Percentiles rank a stretch among this genome's conserved stretches.
These are phyloP conservation scores for Wickerhamiella spandovensis DNA, from an alignment of 805 yeast genomes.

Conservation along the genomic window DNA sequence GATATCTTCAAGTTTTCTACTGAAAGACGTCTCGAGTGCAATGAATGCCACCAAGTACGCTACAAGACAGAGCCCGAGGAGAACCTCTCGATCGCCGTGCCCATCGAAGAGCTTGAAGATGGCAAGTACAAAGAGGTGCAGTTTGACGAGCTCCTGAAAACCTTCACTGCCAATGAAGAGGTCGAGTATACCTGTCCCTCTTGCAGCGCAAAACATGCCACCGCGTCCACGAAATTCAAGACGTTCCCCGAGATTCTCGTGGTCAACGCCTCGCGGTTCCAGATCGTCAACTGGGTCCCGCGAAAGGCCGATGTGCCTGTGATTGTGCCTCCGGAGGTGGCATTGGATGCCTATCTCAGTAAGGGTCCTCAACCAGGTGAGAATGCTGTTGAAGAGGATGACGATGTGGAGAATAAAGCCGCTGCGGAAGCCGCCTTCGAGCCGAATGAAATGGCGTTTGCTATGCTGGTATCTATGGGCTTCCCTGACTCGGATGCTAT, in stretches of 20 bases:
- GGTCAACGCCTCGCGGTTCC: slow-evolving; percentile 65
- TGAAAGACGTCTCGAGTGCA: slow-evolving; percentile 49
- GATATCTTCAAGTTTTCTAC: slow-evolving; percentile 49
- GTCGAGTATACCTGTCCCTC: slow-evolving; percentile 47
- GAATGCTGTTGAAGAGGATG: slow-evolving; percentile 24
- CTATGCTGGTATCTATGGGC: slow-evolving; percentile 68
- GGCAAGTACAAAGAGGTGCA: slow-evolving; percentile 33
- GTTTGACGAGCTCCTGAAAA: slow-evolving; percentile 36
- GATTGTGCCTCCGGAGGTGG: slow-evolving; percentile 26
- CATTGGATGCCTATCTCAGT: slow-evolving; percentile 33
- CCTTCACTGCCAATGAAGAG: slow-evolving; percentile 35
- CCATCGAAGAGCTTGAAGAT: slow-evolving; percentile 29
- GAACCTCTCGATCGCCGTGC: slow-evolving; percentile 48
- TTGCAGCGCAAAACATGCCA: slow-evolving; percentile 22
- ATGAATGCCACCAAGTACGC: slow-evolving; percentile 46
- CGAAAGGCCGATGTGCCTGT: slow-evolving; percentile 67
- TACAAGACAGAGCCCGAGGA: slow-evolving; percentile 45
- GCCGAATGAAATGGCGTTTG: slow-evolving; percentile 36
- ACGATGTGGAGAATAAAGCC: slow-evolving; percentile 2
- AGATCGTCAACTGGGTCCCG: slow-evolving; percentile 83
- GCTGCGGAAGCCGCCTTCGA: slow-evolving; percentile 4
- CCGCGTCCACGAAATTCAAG: slow-evolving; percentile 35
- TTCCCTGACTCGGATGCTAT: slow-evolving; percentile 54
- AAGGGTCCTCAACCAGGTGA: slow-evolving; percentile 33
- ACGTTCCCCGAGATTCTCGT: slow-evolving; percentile 61